Base-by-base conservation (phyloP, 495 filamentous ascomycete genomes). In the Penicillium parvum region DNA sequence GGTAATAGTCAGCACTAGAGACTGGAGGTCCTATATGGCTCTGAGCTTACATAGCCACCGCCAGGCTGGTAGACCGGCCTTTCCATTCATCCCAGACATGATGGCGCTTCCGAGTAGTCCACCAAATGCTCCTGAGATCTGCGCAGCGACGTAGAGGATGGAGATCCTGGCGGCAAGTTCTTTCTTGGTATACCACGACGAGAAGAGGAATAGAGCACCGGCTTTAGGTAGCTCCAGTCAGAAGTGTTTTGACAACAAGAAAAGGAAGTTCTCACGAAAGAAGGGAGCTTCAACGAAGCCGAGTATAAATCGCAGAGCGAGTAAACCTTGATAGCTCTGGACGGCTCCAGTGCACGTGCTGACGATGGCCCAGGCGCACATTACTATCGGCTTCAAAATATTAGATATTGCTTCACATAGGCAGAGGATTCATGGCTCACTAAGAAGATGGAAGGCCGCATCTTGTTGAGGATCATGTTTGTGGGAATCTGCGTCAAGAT, bases 91-190 rank as follows among this genome's bases (percentile, higher is more conserved):
- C 7, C 59, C 57, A 20, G 47, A 37, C 22, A 63, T 42, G 28
- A 70, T 61, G 7, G 71, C 65, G 27, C 64, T 60, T n/a, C 72
- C 71, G n/a, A 82, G 55, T 7, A 81, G 55, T 0, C 75, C 74
- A 7, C 73, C 73, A 55, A 80, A 81, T 1, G 77, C 76, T 5
- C 76, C 76, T 39, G 61, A 69, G 16, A 77, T 58, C 14, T 71
- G 71, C 6, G 78, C 72, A 11, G 71, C 75, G 40, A 72, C 74
- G 52, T 79, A 78, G 49, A 81, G 80, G 23, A 78, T 61, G 12
- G 69, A 66, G 25, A 68, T 76, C 8, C 74, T 62, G 7, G 70
- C 51, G 12, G 60, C 63, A 6, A 76, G 58, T 45, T 76, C 73
- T 41, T 65, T 61, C 27, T 62, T 60, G 4, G 73, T 75, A 45